phyloP scores from a whole-genome alignment of 345 rosid genomes.

The Cardamine resedifolia region DNA sequence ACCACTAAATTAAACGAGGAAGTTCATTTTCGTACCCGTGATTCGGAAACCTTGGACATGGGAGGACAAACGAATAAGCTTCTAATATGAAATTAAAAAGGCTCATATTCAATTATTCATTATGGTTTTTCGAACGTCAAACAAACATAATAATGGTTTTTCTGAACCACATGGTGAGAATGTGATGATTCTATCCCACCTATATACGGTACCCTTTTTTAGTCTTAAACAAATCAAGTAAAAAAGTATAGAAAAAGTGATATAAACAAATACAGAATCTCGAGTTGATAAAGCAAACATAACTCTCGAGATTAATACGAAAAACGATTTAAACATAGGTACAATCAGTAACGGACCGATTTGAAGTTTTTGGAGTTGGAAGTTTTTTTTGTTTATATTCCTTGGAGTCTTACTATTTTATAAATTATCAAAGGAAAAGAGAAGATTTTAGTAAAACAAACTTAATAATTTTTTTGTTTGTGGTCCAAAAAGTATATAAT shows the following conservation, averaged over 20 bases:
- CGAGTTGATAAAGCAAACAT: neutral
- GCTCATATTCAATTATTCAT: neutral
- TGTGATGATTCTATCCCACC: neutral
- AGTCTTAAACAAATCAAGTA: neutral
- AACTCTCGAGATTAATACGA: conserved; percentile 7
- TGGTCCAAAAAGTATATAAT: too few relatives aligned
- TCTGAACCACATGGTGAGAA: neutral
- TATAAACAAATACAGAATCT: neutral
- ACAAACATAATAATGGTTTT: neutral
- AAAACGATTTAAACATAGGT: neutral
- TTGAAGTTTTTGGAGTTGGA: neutral
- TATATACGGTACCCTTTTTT: neutral
- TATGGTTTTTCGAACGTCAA: neutral
- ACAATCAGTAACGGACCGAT: neutral
- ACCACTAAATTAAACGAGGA: neutral
- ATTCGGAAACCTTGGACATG: neutral
- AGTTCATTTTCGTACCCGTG: neutral
- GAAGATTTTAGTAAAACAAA: too few relatives aligned
- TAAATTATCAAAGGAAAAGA: too few relatives aligned
- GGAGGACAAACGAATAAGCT: neutral
- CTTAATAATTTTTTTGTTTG: too few relatives aligned
- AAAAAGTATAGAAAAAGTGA: neutral
- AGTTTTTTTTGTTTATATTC: too few relatives aligned
- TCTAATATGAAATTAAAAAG: neutral
- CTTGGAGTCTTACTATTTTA: too few relatives aligned